A percentile compares a stretch with the other conserved stretches of the same genome.
phyloP scores from a whole-genome alignment of 2,329 filamentous ascomycete species.

The Chaetomiaceae sp. region DNA sequence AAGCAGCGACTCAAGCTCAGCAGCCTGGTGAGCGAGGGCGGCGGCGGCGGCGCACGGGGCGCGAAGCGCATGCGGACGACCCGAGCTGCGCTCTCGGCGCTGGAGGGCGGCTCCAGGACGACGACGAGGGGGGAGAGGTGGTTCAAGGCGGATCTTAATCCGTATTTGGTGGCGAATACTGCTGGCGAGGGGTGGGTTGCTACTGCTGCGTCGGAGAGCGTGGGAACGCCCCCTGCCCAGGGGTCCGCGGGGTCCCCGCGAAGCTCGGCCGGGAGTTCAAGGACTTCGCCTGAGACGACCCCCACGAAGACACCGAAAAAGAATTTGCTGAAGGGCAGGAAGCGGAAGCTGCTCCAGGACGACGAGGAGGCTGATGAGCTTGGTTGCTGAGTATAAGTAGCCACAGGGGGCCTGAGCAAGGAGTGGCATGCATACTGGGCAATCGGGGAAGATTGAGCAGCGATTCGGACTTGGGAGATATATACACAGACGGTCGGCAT shows the following conservation, averaged over 20 bases:
- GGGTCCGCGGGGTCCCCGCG: background rate
- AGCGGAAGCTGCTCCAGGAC: constrained; percentile 15
- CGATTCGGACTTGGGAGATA: too few relatives aligned
- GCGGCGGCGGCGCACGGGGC: constrained; percentile 21
- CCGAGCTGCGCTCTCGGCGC: constrained; percentile 59
- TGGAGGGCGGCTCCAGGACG: constrained; percentile 60
- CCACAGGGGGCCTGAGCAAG: background rate
- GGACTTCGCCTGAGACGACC: constrained; percentile 6
- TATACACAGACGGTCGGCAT: too few relatives aligned
- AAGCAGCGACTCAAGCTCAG: constrained; percentile 55
- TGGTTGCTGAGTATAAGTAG: constrained; percentile 3
- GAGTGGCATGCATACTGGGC: background rate
- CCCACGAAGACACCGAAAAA: constrained; percentile 9
- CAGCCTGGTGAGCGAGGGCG: constrained; percentile 48
- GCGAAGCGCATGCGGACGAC: constrained; percentile 56
- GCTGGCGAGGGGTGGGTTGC: constrained; percentile 32
- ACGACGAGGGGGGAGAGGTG: constrained; percentile 60
- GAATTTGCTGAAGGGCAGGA: constrained; percentile 9
- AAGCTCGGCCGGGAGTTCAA: background rate
- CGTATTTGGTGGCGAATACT: constrained; percentile 51
- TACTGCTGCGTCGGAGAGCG: constrained; percentile 8
- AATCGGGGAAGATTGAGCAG: too few relatives aligned
- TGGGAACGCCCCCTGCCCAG: background rate
- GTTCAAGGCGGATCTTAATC: constrained; percentile 55
- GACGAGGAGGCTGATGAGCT: constrained; percentile 20